These are phyloP conservation scores for Plectranthus barbatus DNA, from an alignment of 257 asterid species.

Conservation along the genomic window DNA sequence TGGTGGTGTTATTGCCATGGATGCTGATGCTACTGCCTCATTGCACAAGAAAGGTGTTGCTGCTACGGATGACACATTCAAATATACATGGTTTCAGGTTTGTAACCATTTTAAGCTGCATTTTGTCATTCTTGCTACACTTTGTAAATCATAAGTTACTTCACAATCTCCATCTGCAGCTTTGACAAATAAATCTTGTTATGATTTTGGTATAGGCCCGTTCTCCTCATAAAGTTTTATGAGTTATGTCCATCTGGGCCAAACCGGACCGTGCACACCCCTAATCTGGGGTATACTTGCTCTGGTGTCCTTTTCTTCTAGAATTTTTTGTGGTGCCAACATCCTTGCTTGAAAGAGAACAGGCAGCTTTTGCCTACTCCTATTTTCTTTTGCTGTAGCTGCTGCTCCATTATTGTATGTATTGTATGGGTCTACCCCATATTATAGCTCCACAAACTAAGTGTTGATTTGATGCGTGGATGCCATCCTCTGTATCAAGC, in stretches of 20 bases:
- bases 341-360: background rate
- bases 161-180: too few species aligned
- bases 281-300: background rate
- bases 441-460: background rate
- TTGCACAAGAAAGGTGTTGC: conserved; percentile 70
- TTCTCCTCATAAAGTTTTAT: too few species aligned
- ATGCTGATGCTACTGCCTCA: conserved; percentile 86
- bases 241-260: too few species aligned
- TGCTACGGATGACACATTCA: conserved; percentile 70
- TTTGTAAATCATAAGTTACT: background rate
- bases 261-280: too few species aligned
- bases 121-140: background rate
- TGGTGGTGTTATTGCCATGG: conserved; percentile 74
- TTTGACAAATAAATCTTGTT: too few species aligned
- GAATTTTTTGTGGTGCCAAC: background rate
- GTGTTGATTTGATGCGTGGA: background rate
- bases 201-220: too few species aligned
- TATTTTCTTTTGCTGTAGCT: background rate
- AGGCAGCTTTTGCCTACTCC: background rate
- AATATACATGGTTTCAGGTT: conserved; percentile 88
- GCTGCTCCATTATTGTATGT: background rate
- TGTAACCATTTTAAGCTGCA: conserved; percentile 3
- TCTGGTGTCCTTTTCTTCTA: background rate
- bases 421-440: background rate
- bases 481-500: background rate